Base-by-base conservation (phyloP, 192 early-diverging fungal genomes). In the Coemansia sp. region DNA sequence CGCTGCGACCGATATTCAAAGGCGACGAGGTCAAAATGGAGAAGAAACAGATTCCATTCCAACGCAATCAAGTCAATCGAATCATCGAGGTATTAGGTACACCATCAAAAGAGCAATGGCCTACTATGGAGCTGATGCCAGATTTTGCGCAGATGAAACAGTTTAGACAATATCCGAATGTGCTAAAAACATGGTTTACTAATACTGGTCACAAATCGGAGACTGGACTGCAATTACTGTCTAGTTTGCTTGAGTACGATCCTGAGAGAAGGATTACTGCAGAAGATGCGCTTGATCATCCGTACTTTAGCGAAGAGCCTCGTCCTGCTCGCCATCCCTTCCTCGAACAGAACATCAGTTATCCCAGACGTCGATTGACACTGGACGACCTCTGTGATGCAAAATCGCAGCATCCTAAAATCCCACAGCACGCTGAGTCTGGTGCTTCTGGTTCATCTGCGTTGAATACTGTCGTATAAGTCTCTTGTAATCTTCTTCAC, bases 11-110 rank as follows among this genome's bases (percentile, higher is more conserved):
- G 1, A 88, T 98, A 12, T 90, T 98, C 56, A 94, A 94, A 55
- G 96, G 96, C 57, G 94, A 95, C 71, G 88, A 88, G 58, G 93
- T 85, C 14, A 91, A 93, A 65, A 89, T 90, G 73, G 89, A 93
- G 67, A 91, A 91, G 54, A 92, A 92, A 71, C 85, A 84, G 41
- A 86, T 92, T 1, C 91, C 91, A 7, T 92, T 92, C 62, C 90
- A 99, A 67, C 84, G 85, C 58, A 85, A 91, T 61, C 97, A 99
- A 64, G 67, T 98, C 18, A 81, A 77, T 55, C 88, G 90, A 63
- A 98, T 97, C 10, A 86, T 91, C 68, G 87, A 90, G 51, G 83
- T 96, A 18, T 83, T 99, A 10, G 97, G 97, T 7, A 85, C 86
- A n/a, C 95, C 97, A 0, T 91, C 85, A 55, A 80, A 83, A 69